Evolutionary conservation across 164 flowering plant genomes (phyloP), one percentile per base, ranked within the genome.

Genomic region (grape (Vitis vinifera)): DNA sequence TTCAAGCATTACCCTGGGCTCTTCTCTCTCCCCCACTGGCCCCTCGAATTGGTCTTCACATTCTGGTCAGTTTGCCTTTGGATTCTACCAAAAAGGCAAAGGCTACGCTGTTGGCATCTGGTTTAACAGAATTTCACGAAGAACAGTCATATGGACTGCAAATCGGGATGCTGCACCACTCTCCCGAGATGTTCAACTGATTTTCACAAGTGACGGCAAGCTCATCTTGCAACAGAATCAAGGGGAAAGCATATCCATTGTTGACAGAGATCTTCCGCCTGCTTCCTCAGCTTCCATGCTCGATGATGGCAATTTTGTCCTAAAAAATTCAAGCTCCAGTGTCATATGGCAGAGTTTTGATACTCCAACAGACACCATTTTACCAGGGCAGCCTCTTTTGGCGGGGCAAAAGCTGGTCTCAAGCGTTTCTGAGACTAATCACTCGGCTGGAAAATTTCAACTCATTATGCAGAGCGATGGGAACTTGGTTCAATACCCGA

Each of bases 341-440:
- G 60, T 69, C 48, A 51, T 71, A 13, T 71, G 78, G 78, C 55
- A 67, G 55, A 76, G 63, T 12, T 71, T 76, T 37, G 71, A 57
- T 51, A 12, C 3, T 7, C 81, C 78, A 30, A 78, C 81, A 0
- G 78, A 78, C 56, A 75, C 81, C 57, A 16, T 78, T 50, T 61
- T 74, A 56, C 31, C 62, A 0, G 73, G 71, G 1, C 81, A 74
- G 59, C 55, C 10, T 4, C 62, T 78, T 2, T 1, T 12, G 17
- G 2, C 44, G 0, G 70, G 61, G 4, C 17, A 15, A 3, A 4
- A 11, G 1, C 68, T 78, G 19, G 30, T 55, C n/a, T 74, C 81
- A 0, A 70, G 69, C 16, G 10, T 17, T 4, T 73, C 80, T 0
- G 55, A 56, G 15, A 30, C 67, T 0, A 44, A 70, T 53, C 73